phyloP scores from a whole-genome alignment of 2,329 filamentous ascomycete genomes.

The Trichoderma atroviride region DNA sequence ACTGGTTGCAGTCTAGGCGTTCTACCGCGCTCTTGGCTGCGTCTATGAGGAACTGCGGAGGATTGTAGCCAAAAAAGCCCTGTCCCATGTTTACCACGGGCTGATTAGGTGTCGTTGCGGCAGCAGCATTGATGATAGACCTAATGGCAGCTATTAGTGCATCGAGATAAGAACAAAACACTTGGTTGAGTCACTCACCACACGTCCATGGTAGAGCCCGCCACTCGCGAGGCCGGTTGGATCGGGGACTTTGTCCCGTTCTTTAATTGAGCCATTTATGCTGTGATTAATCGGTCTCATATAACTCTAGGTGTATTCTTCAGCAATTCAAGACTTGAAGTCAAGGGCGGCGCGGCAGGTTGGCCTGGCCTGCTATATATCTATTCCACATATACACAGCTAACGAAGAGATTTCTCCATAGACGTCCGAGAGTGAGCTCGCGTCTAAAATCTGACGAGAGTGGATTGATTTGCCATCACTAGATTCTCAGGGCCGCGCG shows the following conservation, averaged over 20 bases:
- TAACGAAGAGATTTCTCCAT: not conserved
- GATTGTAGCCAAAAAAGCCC: constrained; percentile 17
- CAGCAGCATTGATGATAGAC: constrained; percentile 17
- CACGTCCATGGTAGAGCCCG: not conserved
- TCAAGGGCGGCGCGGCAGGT: not conserved
- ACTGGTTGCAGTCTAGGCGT: constrained; percentile 12
- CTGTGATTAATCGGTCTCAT: not conserved
- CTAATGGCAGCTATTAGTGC: not conserved
- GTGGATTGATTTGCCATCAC: constrained; percentile 8
- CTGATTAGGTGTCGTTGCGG: constrained; percentile 1
- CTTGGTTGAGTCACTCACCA: not conserved
- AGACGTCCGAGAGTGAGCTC: not conserved
- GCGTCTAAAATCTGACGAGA: constrained; percentile 19
- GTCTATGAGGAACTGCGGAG: constrained; percentile 17
- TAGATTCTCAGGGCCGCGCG: not conserved
- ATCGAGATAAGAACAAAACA: not conserved
- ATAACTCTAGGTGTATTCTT: not conserved
- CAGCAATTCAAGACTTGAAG: not conserved
- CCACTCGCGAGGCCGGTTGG: not conserved
- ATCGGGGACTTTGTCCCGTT: constrained; percentile 16
- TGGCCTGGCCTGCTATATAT: constrained; percentile 5
- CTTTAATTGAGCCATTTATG: not conserved
- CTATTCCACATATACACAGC: not conserved
- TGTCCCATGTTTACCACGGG: constrained; percentile 16
- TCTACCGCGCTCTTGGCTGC: constrained; percentile 9